These are phyloP conservation scores for Cryptococcus sp. DNA, from an alignment of 1,284 basidiomycete species.

Conservation along the genomic window DNA sequence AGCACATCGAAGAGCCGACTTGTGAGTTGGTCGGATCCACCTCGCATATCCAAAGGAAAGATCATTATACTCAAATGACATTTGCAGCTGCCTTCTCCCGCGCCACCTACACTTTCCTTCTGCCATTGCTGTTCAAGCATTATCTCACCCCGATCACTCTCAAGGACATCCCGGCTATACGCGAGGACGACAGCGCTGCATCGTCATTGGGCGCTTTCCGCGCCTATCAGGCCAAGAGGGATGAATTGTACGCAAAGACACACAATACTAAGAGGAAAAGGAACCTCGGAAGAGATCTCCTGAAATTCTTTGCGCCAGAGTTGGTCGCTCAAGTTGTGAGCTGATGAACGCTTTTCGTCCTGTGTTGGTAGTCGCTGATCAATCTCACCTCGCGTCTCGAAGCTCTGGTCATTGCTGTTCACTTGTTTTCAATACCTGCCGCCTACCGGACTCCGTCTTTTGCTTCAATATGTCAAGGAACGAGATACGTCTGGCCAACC, in stretches of 20 bases:
- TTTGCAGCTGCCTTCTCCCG: constrained; percentile 44
- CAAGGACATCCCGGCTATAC: constrained; percentile 56
- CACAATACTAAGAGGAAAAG: constrained; percentile 36
- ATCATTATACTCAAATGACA: neutral
- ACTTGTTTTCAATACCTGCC: constrained; percentile 56
- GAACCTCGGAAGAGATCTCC: constrained; percentile 48
- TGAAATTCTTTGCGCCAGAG: constrained; percentile 37
- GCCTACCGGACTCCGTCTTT: constrained; percentile 56
- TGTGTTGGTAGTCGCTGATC: constrained; percentile 2
- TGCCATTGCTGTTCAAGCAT: constrained; percentile 54
- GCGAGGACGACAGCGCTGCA: constrained; percentile 58
- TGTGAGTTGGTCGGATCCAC: constrained; percentile 21
- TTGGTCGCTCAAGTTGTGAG: constrained; percentile 32
- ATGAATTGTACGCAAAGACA: constrained; percentile 22
- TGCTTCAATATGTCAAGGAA: constrained; percentile 56
- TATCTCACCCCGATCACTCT: constrained; percentile 54
- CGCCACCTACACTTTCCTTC: constrained; percentile 53
- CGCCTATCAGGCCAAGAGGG: constrained; percentile 33
- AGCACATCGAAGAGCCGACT: constrained; percentile 46
- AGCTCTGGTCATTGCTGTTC: constrained; percentile 54
- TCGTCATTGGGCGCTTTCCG: constrained; percentile 54
- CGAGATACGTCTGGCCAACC: constrained; percentile 46
- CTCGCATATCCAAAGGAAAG: neutral
- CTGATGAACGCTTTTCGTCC: neutral
- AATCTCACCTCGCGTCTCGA: constrained; percentile 9